Evolutionary conservation across 106 monocot species (phyloP), one percentile per base, ranked within the genome.

Genomic region (Chionographis japonica): DNA sequence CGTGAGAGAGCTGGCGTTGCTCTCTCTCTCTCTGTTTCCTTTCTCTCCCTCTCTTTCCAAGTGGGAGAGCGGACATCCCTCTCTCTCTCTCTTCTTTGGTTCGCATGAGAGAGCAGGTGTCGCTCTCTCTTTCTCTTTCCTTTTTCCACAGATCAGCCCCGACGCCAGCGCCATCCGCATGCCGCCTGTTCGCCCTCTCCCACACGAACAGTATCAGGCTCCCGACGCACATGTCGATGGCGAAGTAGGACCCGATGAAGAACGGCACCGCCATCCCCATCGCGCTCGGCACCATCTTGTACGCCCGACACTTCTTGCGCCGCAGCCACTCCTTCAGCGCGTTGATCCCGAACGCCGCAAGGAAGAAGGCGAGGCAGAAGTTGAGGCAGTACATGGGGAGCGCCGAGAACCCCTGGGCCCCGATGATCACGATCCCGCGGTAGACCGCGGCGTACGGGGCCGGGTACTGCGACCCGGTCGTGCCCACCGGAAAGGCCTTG

Each of bases 151-250:
- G 12, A 80, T 75, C 70, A 80, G 50, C 38, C 75, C 80, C 4
- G 80, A 75, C 4, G 80, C 75, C 15, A 80, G 64, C 6, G 75
- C 75, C 0, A 4, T 39, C 40, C 2, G 80, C 75, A 0, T 57
- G 38, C 27, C 4, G 3, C 58, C 56, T 37, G 54, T 75, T 53
- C 8, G 39, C n/a, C 27, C 37, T 17, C 37, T 50, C 57, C 80
- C 80, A 80, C 8, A 70, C 36, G 52, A 54, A 80, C 27, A 80
- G 50, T 36, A 80, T 65, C 59, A 80, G 15, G 59, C 74, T 80
- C 2, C 80, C 80, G 1, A 80, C 65, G 19, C 74, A 80, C 80
- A 80, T 80, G 42, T 80, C 80, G 39, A 80, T 80, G 27, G 80
- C 60, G 70, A 80, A 80, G 70, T 75, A 80, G 4, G 74, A 63